phyloP scores from a whole-genome alignment of 768 basidiomycete genomes.

The Dioszegia aurantiaca region DNA sequence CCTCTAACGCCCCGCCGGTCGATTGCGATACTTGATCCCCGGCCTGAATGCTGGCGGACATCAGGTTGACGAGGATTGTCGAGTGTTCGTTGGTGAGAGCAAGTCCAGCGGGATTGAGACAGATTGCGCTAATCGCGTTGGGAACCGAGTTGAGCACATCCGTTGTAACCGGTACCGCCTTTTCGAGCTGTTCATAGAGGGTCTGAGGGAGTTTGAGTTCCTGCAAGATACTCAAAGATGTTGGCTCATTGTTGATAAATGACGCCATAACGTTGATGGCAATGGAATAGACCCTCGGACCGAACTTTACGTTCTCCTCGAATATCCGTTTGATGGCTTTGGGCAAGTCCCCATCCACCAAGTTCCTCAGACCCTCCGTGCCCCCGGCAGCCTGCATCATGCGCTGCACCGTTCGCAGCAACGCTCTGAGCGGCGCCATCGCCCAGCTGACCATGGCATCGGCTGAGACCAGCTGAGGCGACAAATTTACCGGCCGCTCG shows the following conservation, averaged over 20 bases:
- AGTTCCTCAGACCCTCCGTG: constrained; percentile 79
- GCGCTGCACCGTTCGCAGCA: constrained; percentile 85
- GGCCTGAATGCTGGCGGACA: constrained; percentile 72
- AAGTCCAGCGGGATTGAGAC: constrained; percentile 86
- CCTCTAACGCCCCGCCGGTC: constrained; percentile 79
- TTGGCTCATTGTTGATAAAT: constrained; percentile 98
- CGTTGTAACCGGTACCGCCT: constrained; percentile 77
- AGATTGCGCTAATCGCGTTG: constrained; percentile 92
- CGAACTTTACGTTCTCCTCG: constrained; percentile 75
- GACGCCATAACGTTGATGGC: constrained; percentile 94
- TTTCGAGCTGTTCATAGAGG: constrained; percentile 81
- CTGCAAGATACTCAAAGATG: constrained; percentile 85
- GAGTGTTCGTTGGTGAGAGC: constrained; percentile 73
- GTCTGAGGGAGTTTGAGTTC: constrained; percentile 83
- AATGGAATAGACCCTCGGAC: constrained; percentile 77
- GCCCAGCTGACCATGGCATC: constrained; percentile 65
- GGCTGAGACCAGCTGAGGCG: background rate
- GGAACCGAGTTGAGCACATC: constrained; percentile 82
- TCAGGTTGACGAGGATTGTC: constrained; percentile 76
- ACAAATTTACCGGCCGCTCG: constrained; percentile 9
- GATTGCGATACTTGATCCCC: constrained; percentile 88
- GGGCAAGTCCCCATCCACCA: constrained; percentile 84
- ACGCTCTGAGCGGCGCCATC: constrained; percentile 77
- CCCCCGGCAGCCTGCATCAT: constrained; percentile 97
- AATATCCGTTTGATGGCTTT: constrained; percentile 85